Conservation (phyloP, 495 filamentous ascomycete genomes). For the Terfezia boudieri region DNA sequence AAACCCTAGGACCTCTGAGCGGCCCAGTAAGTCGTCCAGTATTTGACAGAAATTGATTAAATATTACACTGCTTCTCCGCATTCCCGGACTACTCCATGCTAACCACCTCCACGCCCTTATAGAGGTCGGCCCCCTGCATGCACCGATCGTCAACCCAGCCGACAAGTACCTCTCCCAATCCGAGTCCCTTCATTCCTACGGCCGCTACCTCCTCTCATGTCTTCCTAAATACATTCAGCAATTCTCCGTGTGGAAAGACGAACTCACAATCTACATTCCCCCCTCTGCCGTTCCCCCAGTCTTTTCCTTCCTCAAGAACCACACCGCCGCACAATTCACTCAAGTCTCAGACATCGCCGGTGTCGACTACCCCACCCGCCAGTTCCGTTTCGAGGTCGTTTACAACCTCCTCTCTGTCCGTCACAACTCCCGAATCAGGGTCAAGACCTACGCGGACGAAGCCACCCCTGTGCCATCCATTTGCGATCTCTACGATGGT, state of each 20-base stretch:
- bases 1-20: neutral
- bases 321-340: slow-evolving; percentile 96
- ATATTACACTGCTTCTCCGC: too few relatives aligned
- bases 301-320: slow-evolving; percentile 84
- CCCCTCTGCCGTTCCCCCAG: slow-evolving; percentile 65
- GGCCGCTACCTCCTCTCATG: slow-evolving; percentile 92
- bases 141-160: slow-evolving; percentile 66
- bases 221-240: slow-evolving; percentile 93
- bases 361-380: slow-evolving; percentile 83
- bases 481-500: slow-evolving; percentile 69
- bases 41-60: too few relatives aligned
- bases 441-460: slow-evolving; percentile 99
- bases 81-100: neutral
- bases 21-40: neutral
- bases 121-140: slow-evolving; percentile 40
- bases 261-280: slow-evolving; percentile 86
- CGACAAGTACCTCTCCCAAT: slow-evolving; percentile 73
- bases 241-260: slow-evolving; percentile 99
- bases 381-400: slow-evolving; percentile 94
- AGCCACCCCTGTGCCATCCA: slow-evolving; percentile 76
- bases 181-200: slow-evolving; percentile 70
- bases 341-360: slow-evolving; percentile 74
- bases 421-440: slow-evolving; percentile 86
- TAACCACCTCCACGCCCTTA: neutral
- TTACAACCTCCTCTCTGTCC: slow-evolving; percentile 87